Conservation (phyloP, 2,329 filamentous ascomycete species). For the Periconia sp. region DNA sequence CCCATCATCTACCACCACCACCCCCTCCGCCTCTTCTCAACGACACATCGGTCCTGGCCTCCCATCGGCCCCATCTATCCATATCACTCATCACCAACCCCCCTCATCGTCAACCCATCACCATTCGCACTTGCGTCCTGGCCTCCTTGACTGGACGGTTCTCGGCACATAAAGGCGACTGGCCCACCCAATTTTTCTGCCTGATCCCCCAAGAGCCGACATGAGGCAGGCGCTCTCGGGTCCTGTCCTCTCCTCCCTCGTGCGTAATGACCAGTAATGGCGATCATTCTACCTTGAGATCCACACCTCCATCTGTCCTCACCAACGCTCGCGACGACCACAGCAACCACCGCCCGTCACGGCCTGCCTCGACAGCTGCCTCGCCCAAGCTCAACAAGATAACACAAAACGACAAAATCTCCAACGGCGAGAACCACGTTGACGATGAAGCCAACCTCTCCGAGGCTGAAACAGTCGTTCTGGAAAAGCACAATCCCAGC, state of each 20-base stretch:
- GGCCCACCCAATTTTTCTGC: constrained; percentile 15
- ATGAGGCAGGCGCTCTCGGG: constrained; percentile 43
- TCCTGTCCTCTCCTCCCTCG: constrained; percentile 34
- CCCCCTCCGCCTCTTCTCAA: not conserved
- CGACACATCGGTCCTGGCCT: not conserved
- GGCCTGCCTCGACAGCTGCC: constrained; percentile 16
- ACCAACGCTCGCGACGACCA: constrained; percentile 16
- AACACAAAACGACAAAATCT: constrained; percentile 6
- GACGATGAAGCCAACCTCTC: constrained; percentile 47
- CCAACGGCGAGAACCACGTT: constrained; percentile 27
- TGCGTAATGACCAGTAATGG: constrained; percentile 46
- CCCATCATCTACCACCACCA: not conserved
- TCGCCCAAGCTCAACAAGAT: constrained; percentile 22
- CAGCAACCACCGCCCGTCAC: constrained; percentile 13
- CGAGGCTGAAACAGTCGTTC: constrained; percentile 54
- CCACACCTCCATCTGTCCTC: constrained; percentile 7
- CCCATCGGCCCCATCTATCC: not conserved
- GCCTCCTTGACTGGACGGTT: not conserved
- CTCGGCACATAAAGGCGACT: not conserved
- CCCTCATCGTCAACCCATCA: too few relatives aligned
- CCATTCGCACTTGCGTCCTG: not conserved
- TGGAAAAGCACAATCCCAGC: constrained; percentile 44
- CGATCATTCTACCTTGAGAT: constrained; percentile 27
- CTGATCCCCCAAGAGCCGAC: constrained; percentile 21
- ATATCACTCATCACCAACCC: not conserved